Base-by-base conservation (phyloP, 305 asterid genomes). In the Stenogyne calaminthoides region DNA sequence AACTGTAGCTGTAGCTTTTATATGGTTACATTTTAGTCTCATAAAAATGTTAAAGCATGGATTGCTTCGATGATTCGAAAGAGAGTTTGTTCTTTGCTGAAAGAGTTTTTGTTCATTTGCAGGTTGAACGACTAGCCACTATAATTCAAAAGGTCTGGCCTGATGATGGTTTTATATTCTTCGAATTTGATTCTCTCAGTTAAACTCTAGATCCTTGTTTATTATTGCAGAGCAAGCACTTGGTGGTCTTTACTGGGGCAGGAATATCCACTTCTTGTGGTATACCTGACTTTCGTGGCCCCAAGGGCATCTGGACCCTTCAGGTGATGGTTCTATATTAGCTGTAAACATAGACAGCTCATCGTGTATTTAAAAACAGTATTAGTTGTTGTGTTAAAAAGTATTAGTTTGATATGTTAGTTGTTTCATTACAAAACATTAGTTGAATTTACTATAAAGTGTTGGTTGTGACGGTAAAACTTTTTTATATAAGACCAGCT, bases 261-360 rank as follows among this genome's bases (percentile, higher is more conserved):
- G 96, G 99, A 72, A 94, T 94, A 75, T 94, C 99, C 68, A 94
- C 98, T 70, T 87, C 98, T 11, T 91, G 97, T 80, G 98, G 98
- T 64, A 94, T 91, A 87, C 99, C 99, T 15, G 99, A 94, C 76
- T 94, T 94, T 83, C 96, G 99, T 71, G 99, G 99, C 68, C 99
- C 99, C 67, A 92, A 90, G 74, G 99, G 99, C 18, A 86, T 94
- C 76, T 94, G 99, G 99, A 94, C 99, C n/a, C 96, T 94, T 78
- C 99, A 94, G 95, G 99, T 91, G 79, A 70, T 47, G 51, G 59
- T 64, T 52, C 27, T 64, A 25, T 67, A 72, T 47, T 70, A 58
- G 39, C 69, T 65, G 36, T 22, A 11, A 60, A 61, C 56, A n/a
- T 55, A 32, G 25, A 65, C 42, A 25, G 63, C 40, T 42, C 40